Percentiles rank a stretch among this genome's conserved stretches.
Conservation (phyloP, 805 yeast genomes). For the Kodamaea leandrae region DNA sequence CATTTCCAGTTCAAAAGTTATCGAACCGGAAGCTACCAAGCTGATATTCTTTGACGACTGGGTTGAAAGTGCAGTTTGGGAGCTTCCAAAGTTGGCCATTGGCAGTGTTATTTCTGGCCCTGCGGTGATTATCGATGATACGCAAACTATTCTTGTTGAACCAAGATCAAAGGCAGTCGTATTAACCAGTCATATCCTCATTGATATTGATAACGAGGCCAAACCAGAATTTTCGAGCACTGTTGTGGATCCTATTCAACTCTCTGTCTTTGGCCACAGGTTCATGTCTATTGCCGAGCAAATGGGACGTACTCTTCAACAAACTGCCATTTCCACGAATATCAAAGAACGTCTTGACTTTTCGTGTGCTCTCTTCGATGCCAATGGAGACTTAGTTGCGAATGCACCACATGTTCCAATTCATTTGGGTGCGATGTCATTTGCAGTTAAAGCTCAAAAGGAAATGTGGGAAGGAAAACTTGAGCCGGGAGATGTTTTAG, state of each 20-base stretch:
- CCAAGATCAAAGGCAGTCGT: conserved; percentile 32
- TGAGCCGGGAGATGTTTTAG: conserved; percentile 42
- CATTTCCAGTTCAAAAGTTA: not conserved
- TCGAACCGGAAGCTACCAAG: conserved; percentile 3
- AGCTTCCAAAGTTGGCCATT: conserved; percentile 20
- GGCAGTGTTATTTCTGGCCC: conserved; percentile 29
- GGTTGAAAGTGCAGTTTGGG: conserved; percentile 37
- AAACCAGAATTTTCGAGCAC: conserved; percentile 23
- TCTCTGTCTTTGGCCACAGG: conserved; percentile 41
- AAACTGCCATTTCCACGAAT: conserved; percentile 45
- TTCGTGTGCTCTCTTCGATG: conserved; percentile 45
- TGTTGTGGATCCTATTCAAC: conserved; percentile 36
- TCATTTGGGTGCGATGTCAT: conserved; percentile 49
- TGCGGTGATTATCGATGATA: conserved; percentile 33
- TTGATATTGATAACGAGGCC: conserved; percentile 20
- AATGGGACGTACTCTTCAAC: conserved; percentile 45
- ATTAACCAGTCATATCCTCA: conserved; percentile 24
- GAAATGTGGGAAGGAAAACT: conserved; percentile 40
- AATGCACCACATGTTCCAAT: conserved; percentile 48
- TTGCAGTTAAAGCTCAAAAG: conserved; percentile 42
- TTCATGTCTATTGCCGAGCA: conserved; percentile 66
- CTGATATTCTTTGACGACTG: conserved; percentile 57
- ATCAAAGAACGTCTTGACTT: conserved; percentile 46
- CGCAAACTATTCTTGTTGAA: conserved; percentile 30
- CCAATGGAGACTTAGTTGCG: conserved; percentile 42